Conservation (phyloP, 768 basidiomycete species). For the Lentinula detonsa region DNA sequence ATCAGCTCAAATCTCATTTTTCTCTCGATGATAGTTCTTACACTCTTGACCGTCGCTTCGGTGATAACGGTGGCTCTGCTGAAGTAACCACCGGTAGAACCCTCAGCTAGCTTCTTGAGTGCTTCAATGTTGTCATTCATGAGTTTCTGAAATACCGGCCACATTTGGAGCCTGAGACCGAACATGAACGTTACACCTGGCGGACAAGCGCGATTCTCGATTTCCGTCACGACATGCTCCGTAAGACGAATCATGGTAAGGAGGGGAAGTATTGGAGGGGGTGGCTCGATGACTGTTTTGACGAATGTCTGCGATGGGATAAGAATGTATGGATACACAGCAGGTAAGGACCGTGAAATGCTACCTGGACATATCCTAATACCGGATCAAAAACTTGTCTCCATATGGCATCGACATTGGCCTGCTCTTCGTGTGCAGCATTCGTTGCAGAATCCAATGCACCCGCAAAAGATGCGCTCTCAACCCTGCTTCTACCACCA, state of each 20-base stretch:
- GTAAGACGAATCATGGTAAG: slow-evolving; percentile 90
- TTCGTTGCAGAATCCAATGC: slow-evolving; percentile 23
- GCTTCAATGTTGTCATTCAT: slow-evolving; percentile 82
- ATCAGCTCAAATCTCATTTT: slow-evolving; percentile 1
- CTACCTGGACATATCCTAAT: slow-evolving; percentile 78
- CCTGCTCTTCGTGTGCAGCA: slow-evolving; percentile 54
- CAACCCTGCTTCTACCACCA: slow-evolving; percentile 26
- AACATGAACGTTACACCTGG: slow-evolving; percentile 83
- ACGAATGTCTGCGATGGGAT: slow-evolving; percentile 52
- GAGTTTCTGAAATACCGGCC: slow-evolving; percentile 89
- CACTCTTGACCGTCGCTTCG: slow-evolving; percentile 59
- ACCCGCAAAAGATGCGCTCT: slow-evolving; percentile 28
- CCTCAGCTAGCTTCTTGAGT: slow-evolving; percentile 79
- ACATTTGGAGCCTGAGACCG: slow-evolving; percentile 76
- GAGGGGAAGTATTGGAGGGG: slow-evolving; percentile 70
- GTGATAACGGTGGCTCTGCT: slow-evolving; percentile 57
- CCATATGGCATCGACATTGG: slow-evolving; percentile 66
- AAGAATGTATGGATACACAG: not conserved
- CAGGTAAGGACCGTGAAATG: not conserved
- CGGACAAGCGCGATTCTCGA: slow-evolving; percentile 70
- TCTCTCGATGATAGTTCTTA: slow-evolving; percentile 24
- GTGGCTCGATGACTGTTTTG: slow-evolving; percentile 60
- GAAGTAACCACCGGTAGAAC: slow-evolving; percentile 55
- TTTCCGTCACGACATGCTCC: slow-evolving; percentile 69
- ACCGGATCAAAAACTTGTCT: slow-evolving; percentile 92